Base-by-base conservation (phyloP, 1,284 basidiomycete species). In the Sphaerobolus stellatus region DNA sequence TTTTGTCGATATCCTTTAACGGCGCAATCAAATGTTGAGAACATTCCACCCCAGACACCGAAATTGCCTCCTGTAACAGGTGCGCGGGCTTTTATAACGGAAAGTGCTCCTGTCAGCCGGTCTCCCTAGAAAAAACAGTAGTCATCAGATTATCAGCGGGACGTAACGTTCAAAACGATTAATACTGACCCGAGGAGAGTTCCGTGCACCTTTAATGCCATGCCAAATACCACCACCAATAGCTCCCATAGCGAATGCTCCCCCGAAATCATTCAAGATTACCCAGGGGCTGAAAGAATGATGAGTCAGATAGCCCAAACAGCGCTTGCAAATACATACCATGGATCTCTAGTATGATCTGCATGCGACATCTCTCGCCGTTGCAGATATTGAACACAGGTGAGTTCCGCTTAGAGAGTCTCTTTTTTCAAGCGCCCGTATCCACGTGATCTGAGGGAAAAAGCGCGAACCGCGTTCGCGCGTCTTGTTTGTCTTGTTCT, bases 181-280 rank as follows among this genome's bases (percentile, higher is more conserved):
- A 29, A 41, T 13, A 80, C 89, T 54, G 65, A 95, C 94, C 70
- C 89, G 81, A 56, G 96, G 96, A 58, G 94, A 96, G 74, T 98
- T 99, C 64, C 96, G 82, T 16, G 95, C 94, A 58, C 96, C 97
- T 75, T 99, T 99, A 68, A 98, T 95, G 62, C 94, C 94, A 75
- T 99, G 95, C 96, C 96, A 99, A 68, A 99, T 94, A 62, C 92
- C 94, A 65, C 96, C 94, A 64, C 94, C 94, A 48, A 96, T 86
- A 22, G 92, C 92, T 68, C 93, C 94, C 94, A 96, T 96, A 31
- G 93, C 84, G 69, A 94, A 96, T 18, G 94, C 95, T 63, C 94
- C 95, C 62, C 96, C 96, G 71, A 97, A 96, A 77, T 99, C 96
- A 77, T 94, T 98, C 62, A 99, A 86, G 71, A 99, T 93, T 54